Evolutionary conservation across 495 filamentous ascomycete genomes (phyloP).

Genomic region (Xylaria grammica): DNA sequence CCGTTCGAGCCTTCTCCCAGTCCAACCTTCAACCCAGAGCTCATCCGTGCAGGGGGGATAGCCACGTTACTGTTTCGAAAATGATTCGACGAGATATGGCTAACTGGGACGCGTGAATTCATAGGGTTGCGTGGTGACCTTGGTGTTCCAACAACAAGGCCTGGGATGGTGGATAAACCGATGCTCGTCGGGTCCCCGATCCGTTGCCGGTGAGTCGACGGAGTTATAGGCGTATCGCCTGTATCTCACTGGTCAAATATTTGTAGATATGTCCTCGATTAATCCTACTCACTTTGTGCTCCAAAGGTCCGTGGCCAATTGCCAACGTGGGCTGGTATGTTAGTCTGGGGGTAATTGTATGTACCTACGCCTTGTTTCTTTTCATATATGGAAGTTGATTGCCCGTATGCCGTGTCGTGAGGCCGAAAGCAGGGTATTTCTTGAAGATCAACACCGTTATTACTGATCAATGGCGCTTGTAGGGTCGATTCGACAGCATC

Average conservation of each 20-base stretch:
- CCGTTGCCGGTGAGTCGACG: conserved; percentile 41
- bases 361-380: conserved; percentile 17
- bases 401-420: conserved; percentile 23
- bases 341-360: conserved; percentile 25
- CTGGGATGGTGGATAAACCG: conserved; percentile 36
- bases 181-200: conserved; percentile 28
- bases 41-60: conserved; percentile 30
- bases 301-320: conserved; percentile 31
- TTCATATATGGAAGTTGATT: conserved; percentile 18
- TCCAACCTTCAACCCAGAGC: conserved; percentile 34
- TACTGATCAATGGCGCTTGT: conserved; percentile 31
- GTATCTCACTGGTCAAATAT: conserved; percentile 5
- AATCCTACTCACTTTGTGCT: conserved; percentile 24
- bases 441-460: conserved; percentile 18
- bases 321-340: conserved; percentile 9
- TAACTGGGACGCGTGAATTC: conserved; percentile 17
- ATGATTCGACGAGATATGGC: conserved; percentile 16
- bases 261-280: background rate
- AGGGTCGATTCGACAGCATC: conserved; percentile 67
- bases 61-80: conserved; percentile 18
- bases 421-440: conserved; percentile 21
- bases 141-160: conserved; percentile 34
- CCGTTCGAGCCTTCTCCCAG: conserved; percentile 22
- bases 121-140: conserved; percentile 22
- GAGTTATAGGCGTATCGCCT: conserved; percentile 36